Evolutionary conservation across 768 basidiomycete genomes (phyloP), one percentile per base, ranked within the genome.

Genomic region (Austroboletus eburneus): DNA sequence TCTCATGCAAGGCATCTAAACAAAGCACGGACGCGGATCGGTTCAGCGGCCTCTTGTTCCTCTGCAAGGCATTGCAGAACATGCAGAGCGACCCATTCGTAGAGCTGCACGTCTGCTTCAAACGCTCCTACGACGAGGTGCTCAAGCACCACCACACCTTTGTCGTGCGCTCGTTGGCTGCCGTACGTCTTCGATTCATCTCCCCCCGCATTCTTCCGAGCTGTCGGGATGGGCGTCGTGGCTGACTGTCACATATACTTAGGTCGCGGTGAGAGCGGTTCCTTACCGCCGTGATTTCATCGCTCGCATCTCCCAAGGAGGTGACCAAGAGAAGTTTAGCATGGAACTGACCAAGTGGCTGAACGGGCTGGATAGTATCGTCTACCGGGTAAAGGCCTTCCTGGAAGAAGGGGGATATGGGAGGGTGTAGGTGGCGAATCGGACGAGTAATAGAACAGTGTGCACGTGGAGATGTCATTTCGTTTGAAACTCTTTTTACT

Each of bases 101-200:
- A 2, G 81, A 85, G 51, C 68, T 87, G 37, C 76, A 81, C 54
- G 70, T 75, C 48, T 87, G 86, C 63, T 88, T 89, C 71, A 78
- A 75, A 63, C 71, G 77, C 34, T 75, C 87, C 3, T 89, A 86
- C 61, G 85, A 89, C 50, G 72, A 73, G 43, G 79, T 85, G 16
- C 71, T 89, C 41, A 69, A 65, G 42, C 81, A 80, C 49, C 83
- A 87, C 63, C 83, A 85, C 59, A 71, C 77, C 0, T 85, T 84
- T 60, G 24, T 87, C 53, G 72, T 87, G 49, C 80, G 84, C 20
- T 78, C 82, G 18, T 45, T 66, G n/a, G 66, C 64, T 20, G 43
- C 36, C 27, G 64, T 66, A 66, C 51, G 64, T 64, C 25, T n/a
- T n/a, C n/a, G n/a, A n/a, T n/a, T n/a, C n/a, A 55, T 39, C 17